Conservation (phyloP, 1,139 yeast genomes). For the Suhomyces atakaporum region DNA sequence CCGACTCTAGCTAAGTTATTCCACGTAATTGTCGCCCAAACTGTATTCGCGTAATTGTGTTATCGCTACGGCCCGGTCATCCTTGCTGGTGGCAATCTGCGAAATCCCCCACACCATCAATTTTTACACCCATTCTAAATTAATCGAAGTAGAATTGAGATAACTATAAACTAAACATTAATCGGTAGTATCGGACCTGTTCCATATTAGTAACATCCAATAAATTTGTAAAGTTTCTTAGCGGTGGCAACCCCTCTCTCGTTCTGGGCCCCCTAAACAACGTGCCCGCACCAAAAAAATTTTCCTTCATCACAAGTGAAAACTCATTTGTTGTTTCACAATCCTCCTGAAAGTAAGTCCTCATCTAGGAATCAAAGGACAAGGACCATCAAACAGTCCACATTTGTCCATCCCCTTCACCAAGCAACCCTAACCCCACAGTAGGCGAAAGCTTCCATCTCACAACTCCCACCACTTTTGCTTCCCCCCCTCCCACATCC, state of each 20-base stretch:
- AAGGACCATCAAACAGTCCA: slow-evolving; percentile 7
- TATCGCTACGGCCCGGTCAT: slow-evolving; percentile 1
- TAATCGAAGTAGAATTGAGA: too few species aligned
- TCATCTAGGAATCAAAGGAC: slow-evolving; percentile 8
- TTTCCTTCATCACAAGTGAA: slow-evolving; percentile 10
- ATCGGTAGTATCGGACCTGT: too few species aligned
- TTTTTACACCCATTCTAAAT: too few species aligned
- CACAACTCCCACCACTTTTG: slow-evolving; percentile 1
- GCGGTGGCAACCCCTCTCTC: slow-evolving; percentile 5
- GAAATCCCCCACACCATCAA: slow-evolving; percentile 5
- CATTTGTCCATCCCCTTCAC: slow-evolving; percentile 2
- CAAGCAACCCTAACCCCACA: neutral
- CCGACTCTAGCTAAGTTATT: too few species aligned
- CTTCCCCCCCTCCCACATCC: slow-evolving; percentile 1
- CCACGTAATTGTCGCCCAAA: too few species aligned
- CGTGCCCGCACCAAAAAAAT: slow-evolving; percentile 14
- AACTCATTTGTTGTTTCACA: slow-evolving; percentile 15
- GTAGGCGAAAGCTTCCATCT: slow-evolving; percentile 1
- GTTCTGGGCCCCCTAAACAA: slow-evolving; percentile 9
- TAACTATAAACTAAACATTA: neutral
- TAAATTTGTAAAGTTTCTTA: too few species aligned
- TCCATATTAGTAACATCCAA: too few species aligned
- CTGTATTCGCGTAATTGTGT: neutral
- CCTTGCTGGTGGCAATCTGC: slow-evolving; percentile 9
- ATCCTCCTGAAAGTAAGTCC: slow-evolving; percentile 11